Evolutionary conservation across 208 protist genomes (phyloP).

Genomic region (Leishmania mexicana): DNA sequence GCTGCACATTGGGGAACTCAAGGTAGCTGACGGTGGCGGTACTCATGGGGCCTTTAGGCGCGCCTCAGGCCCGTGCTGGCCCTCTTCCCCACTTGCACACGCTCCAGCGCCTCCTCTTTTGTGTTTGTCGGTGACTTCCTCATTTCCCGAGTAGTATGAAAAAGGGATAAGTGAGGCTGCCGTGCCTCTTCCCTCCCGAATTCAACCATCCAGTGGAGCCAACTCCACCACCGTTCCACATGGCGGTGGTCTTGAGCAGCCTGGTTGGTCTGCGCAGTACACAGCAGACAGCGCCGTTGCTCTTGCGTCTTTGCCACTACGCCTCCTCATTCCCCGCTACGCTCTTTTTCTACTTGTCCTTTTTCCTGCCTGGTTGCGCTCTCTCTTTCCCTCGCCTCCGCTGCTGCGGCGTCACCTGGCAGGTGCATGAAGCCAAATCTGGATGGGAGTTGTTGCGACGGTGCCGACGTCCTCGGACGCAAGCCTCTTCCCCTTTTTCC

Average conservation of each 20-base stretch:
- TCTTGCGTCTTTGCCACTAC: background rate
- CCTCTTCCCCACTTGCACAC: background rate
- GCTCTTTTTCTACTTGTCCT: background rate
- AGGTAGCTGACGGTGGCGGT: background rate
- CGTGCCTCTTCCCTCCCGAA: background rate
- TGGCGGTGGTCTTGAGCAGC: background rate
- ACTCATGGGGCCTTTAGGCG: background rate
- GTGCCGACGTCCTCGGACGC: background rate
- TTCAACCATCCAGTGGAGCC: background rate
- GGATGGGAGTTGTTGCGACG: background rate
- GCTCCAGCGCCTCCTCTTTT: background rate
- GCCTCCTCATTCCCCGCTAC: background rate
- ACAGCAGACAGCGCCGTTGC: background rate
- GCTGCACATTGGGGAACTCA: background rate
- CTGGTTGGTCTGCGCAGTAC: constrained; percentile 1
- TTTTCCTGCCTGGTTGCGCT: background rate
- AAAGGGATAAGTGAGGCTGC: background rate
- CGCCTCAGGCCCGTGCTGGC: background rate
- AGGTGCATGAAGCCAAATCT: background rate
- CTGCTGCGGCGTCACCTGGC: background rate
- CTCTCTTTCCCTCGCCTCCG: background rate
- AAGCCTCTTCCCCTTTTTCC: background rate
- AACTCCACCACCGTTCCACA: background rate
- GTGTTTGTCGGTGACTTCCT: background rate
- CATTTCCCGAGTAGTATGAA: background rate